phyloP scores from a whole-genome alignment of 768 basidiomycete species.

The Tylopilus intermedius region DNA sequence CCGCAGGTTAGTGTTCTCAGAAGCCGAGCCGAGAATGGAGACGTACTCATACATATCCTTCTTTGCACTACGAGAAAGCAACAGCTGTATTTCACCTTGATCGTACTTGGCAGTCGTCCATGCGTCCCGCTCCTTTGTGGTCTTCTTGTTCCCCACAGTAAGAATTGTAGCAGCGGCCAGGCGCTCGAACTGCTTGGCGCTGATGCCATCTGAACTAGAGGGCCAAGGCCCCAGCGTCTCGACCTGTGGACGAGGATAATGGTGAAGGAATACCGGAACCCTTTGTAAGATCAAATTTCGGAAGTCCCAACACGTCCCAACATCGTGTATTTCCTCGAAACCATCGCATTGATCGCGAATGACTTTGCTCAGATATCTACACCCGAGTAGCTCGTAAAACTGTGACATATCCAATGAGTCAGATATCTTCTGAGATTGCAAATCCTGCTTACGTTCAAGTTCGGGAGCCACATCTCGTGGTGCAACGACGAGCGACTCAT shows the following conservation, averaged over 20 bases:
- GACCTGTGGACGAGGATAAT: conserved; percentile 52
- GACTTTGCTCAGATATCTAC: background rate
- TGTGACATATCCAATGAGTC: background rate
- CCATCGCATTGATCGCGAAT: background rate
- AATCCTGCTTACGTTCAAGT: conserved; percentile 56
- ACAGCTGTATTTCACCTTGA: conserved; percentile 56
- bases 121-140: conserved; percentile 52
- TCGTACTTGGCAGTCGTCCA: conserved; percentile 59
- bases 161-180: conserved; percentile 56
- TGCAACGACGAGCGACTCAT: conserved; percentile 62
- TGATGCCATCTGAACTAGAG: conserved; percentile 1
- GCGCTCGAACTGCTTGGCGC: conserved; percentile 58
- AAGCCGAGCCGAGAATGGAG: background rate
- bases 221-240: background rate
- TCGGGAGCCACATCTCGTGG: conserved; percentile 64
- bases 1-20: too few relatives aligned
- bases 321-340: background rate
- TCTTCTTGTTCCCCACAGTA: conserved; percentile 41
- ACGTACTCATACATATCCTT: conserved; percentile 88
- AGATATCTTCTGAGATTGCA: background rate
- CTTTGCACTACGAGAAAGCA: conserved; percentile 63
- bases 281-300: conserved; percentile 58
- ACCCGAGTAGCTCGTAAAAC: background rate
- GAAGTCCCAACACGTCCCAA: background rate
- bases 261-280: conserved; percentile 55